phyloP scores from a whole-genome alignment of 1,284 basidiomycete genomes.

The Sporisorium sorghi region DNA sequence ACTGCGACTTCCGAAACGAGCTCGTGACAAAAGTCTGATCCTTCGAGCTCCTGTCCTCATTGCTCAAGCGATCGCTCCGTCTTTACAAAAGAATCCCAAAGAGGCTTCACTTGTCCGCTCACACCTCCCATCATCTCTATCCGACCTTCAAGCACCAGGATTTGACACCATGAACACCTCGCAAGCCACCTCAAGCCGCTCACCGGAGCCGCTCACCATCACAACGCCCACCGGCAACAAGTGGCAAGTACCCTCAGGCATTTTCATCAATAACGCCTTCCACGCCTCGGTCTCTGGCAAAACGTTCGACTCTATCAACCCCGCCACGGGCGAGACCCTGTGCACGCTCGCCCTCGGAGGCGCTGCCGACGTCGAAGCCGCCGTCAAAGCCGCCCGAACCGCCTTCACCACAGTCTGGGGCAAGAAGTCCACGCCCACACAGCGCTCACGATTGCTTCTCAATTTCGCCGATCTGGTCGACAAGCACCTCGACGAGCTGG shows the following conservation, averaged over 20 bases:
- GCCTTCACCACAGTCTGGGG: conserved; percentile 56
- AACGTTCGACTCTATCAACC: conserved; percentile 57
- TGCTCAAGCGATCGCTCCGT: not conserved
- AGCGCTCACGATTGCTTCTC: conserved; percentile 75
- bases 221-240: conserved; percentile 59
- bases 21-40: not conserved
- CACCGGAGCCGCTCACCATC: conserved; percentile 52
- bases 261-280: conserved; percentile 62
- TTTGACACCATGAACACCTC: conserved; percentile 16
- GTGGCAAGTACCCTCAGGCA: conserved; percentile 48
- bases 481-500: conserved; percentile 77
- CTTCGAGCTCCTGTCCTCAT: not conserved
- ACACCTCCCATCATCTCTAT: not conserved
- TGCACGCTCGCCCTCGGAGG: conserved; percentile 46
- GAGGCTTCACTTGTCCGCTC: not conserved
- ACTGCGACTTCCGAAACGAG: not conserved
- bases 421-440: conserved; percentile 30
- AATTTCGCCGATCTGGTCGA: conserved; percentile 82
- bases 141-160: not conserved
- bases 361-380: conserved; percentile 57
- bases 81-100: conserved; percentile 11
- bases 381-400: conserved; percentile 55
- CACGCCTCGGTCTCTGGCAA: conserved; percentile 49
- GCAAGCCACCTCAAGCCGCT: conserved; percentile 15
- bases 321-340: conserved; percentile 55